Evolutionary conservation across 345 rosid species (phyloP), one percentile per base, ranked within the genome.

Genomic region (Populus simonii): DNA sequence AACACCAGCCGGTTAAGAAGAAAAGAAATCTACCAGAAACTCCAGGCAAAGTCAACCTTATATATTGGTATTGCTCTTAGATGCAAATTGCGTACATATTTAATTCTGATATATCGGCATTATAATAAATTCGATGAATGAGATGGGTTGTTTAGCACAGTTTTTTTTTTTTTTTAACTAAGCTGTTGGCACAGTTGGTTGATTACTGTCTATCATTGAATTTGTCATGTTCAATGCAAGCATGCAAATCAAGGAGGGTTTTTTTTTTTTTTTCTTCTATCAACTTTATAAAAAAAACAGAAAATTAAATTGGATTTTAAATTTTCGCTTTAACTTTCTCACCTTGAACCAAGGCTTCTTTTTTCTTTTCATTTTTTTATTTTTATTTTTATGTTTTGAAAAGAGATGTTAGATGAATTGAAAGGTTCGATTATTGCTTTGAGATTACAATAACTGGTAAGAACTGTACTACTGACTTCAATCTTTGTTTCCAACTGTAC

Each of bases 21-120:
- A 91, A 89, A 80, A 84, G 95, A 68, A 91, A 86, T 51, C 87
- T 89, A 12, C 95, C 93, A 31, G 95, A 91, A 82, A 91, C 90
- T 68, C 95, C 95, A 91, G 95, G 95, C 82, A 88, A 81, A 53
- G 25, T 70, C 74, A 74, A 62, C 76, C 12, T 22, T 62, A 67
- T 3, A 67, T 7, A 16, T 67, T 18, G 23, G 36, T 36, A 18
- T 38, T 31, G 22, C 10, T 35, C 22, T 67, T 67, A 67, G 70
- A 7, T 0, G 70, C 70, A 10, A 31, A 66, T 13, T 10, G 35
- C 16, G 17, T 9, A 67, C 29, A 38, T 35, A 35, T 15, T 67
- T 5, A 35, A 35, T 35, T 67, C 70, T 18, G 2, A 67, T 67
- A n/a, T 67, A 20, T 67, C 33, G 22, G 71, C 23, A 33, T 22